Base-by-base conservation (phyloP, 371 early-diverging fungal genomes). In the Lichtheimia hyalospora region DNA sequence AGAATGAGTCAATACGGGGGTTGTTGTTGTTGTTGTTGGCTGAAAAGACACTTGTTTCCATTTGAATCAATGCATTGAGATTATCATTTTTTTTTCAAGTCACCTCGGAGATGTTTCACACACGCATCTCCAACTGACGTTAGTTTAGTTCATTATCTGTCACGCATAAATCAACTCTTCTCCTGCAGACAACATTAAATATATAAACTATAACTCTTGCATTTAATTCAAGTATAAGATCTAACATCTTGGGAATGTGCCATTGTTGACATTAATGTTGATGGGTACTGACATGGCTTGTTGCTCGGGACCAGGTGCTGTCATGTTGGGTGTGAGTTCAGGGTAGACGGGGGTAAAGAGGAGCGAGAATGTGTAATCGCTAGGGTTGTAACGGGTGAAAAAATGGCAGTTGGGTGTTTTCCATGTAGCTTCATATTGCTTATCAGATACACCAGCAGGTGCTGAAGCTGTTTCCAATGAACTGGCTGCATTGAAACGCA, bases 341-440 rank as follows among this genome's bases (percentile, higher is more conserved):
- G 52, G 49, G 28, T 66, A 66, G 39, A 18, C 8, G 10, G 61
- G 66, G 23, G 40, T 54, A 48, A 63, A 63, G 14, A 62, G 49
- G 21, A 68, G 20, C 5, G 49, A 43, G 27, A 68, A 68, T 21
- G 34, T 57, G 42, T 63, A 68, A 18, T 57, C 42, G 16, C 41
- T 51, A 10, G 68, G 58, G n/a, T 28, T 43, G 49, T 68, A 68
- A 40, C 68, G 68, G 24, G 60, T 51, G 57, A 68, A 68, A 41
- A 68, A 68, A 34, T 68, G 68, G 54, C 68, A 68, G 54, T 60
- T 60, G 52, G 68, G 68, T 4, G 54, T 52, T 20, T 63, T 68
- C 63, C 63, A 68, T 12, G 42, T 27, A 4, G 18, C 3, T 18
- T 50, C 49, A 39, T 68, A 68, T 15, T 60, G 60, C 44, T 68